Percentiles rank a stretch among this genome's conserved stretches.
Evolutionary conservation across 2,329 filamentous ascomycete genomes (phyloP).

Genomic region (Diaporthe citriasiana): DNA sequence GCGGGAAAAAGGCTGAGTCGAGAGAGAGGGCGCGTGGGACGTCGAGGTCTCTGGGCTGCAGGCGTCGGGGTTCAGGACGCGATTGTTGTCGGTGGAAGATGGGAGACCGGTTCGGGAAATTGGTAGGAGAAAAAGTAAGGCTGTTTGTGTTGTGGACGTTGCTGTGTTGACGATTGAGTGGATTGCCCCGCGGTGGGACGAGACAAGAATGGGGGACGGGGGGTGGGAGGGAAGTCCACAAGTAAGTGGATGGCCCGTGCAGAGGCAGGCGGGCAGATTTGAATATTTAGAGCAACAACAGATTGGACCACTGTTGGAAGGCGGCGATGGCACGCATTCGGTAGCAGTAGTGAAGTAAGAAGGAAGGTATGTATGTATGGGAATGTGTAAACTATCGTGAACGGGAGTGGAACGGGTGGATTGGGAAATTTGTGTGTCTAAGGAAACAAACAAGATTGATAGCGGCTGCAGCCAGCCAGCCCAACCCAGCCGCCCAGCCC

Average conservation of each 20-base stretch:
- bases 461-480: conserved; percentile 14
- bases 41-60: conserved; percentile 24
- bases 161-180: conserved; percentile 33
- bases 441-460: conserved; percentile 13
- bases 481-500: neutral
- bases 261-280: conserved; percentile 14
- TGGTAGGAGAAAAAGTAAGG: neutral
- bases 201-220: conserved; percentile 15
- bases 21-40: conserved; percentile 33
- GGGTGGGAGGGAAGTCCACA: conserved; percentile 7
- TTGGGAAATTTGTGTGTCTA: conserved; percentile 28
- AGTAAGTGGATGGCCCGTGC: conserved; percentile 20
- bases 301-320: neutral
- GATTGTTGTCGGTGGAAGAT: neutral
- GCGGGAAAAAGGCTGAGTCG: conserved; percentile 26
- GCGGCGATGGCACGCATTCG: conserved; percentile 20
- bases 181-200: conserved; percentile 30
- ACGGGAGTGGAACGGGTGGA: conserved; percentile 16
- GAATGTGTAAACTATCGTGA: conserved; percentile 11
- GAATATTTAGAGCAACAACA: conserved; percentile 21
- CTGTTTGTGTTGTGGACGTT: conserved; percentile 23
- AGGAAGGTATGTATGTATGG: neutral
- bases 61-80: conserved; percentile 11
- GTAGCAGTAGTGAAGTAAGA: neutral
- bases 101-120: neutral